Conservation (phyloP, 305 asterid species). For the Coffea humblotiana region DNA sequence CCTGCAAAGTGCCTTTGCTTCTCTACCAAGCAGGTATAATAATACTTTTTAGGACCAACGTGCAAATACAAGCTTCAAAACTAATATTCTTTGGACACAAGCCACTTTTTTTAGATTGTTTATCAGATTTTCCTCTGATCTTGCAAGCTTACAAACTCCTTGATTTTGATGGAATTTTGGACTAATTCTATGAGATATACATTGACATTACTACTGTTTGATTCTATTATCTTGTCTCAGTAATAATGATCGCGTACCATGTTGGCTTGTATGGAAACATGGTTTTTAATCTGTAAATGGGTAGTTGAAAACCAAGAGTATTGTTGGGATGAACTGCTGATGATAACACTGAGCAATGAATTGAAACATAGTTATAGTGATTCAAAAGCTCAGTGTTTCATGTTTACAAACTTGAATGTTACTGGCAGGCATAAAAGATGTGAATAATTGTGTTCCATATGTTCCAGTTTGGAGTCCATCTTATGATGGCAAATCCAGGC, state of each 20-base stretch:
- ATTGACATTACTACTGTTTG: not conserved
- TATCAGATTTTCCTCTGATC: too few species aligned
- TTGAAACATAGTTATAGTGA: not conserved
- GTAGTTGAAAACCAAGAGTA: not conserved
- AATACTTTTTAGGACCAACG: not conserved
- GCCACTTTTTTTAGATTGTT: too few species aligned
- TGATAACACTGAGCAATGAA: not conserved
- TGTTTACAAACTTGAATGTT: not conserved
- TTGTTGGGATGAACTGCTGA: not conserved
- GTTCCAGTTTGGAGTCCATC: not conserved
- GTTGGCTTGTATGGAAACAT: not conserved
- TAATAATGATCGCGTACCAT: too few species aligned
- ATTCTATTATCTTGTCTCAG: not conserved
- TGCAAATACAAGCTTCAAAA: not conserved
- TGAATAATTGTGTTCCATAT: not conserved
- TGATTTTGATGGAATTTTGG: too few species aligned
- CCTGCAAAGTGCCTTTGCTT: slow-evolving; percentile 45
- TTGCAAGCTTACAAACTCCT: too few species aligned
- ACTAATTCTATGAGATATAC: too few species aligned
- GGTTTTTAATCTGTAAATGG: not conserved
- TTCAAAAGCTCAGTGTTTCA: not conserved
- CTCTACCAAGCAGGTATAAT: slow-evolving; percentile 83
- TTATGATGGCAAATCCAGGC: not conserved
- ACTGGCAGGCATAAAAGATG: not conserved
- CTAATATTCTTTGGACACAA: too few species aligned